Conservation (phyloP, 2,329 filamentous ascomycete species). For the Aspergillus fumigatiaffinis region DNA sequence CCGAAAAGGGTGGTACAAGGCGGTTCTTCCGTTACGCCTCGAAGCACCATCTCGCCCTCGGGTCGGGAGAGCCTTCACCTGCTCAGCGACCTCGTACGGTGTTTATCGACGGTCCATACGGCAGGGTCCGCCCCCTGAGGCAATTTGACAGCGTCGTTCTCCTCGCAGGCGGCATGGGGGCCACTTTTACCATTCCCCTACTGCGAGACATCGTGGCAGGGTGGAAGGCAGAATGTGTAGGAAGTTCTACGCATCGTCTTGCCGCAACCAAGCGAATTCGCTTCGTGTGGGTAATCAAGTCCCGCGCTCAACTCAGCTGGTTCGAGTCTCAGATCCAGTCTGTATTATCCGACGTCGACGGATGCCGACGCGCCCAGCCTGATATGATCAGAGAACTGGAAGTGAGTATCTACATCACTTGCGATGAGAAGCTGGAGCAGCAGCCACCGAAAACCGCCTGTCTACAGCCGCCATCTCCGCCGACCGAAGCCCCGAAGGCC, state of each 20-base stretch:
- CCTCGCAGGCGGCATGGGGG: conserved; percentile 58
- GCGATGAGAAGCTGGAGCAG: conserved; percentile 44
- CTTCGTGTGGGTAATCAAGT: conserved; percentile 59
- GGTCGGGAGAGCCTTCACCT: conserved; percentile 9
- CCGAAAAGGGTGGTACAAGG: conserved; percentile 51
- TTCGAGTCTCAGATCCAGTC: conserved; percentile 49
- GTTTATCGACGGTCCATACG: conserved; percentile 54
- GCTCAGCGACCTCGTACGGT: conserved; percentile 31
- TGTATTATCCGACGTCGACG: conserved; percentile 42
- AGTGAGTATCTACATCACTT: conserved; percentile 54
- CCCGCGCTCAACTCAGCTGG: conserved; percentile 50
- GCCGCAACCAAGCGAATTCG: conserved; percentile 48
- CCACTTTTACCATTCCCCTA: conserved; percentile 55
- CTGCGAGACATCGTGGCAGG: conserved; percentile 53
- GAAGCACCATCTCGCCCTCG: conserved; percentile 31
- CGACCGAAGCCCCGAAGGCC: not conserved
- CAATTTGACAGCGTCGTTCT: conserved; percentile 61
- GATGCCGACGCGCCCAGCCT: conserved; percentile 25
- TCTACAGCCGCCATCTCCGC: not conserved
- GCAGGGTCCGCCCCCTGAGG: conserved; percentile 47
- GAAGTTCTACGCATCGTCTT: conserved; percentile 15
- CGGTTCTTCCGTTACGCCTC: conserved; percentile 50
- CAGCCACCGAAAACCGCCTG: not conserved
- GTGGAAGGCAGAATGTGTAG: conserved; percentile 36
- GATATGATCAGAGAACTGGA: conserved; percentile 44